These are phyloP conservation scores for Suhomyces atakaporum DNA, from an alignment of 1,139 yeast genomes.

Conservation along the genomic window DNA sequence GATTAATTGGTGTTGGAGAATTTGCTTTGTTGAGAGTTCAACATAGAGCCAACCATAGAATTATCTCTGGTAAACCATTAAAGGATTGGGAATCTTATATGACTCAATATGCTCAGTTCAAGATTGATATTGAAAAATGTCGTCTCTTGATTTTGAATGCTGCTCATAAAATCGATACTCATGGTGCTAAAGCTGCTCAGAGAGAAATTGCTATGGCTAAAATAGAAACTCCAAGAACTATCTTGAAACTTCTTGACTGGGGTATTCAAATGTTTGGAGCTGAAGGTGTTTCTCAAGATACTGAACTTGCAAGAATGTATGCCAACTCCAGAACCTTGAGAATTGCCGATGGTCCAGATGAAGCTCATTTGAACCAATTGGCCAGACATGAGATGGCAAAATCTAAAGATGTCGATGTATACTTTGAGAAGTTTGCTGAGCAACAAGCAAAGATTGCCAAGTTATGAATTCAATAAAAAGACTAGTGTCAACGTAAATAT, in stretches of 20 bases:
- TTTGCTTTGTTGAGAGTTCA: slow-evolving; percentile 56
- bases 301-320: slow-evolving; percentile 60
- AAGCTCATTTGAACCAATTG: slow-evolving; percentile 65
- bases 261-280: slow-evolving; percentile 72
- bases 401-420: slow-evolving; percentile 35
- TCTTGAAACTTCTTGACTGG: slow-evolving; percentile 60
- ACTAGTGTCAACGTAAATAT: too few relatives aligned
- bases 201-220: slow-evolving; percentile 69
- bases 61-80: slow-evolving; percentile 60
- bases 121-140: slow-evolving; percentile 60
- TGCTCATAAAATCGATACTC: slow-evolving; percentile 61
- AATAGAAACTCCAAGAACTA: slow-evolving; percentile 63
- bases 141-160: slow-evolving; percentile 63
- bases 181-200: slow-evolving; percentile 58
- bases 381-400: slow-evolving; percentile 49
- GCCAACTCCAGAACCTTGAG: slow-evolving; percentile 61
- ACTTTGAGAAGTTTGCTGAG: slow-evolving; percentile 29
- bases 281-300: slow-evolving; percentile 67
- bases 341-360: slow-evolving; percentile 78
- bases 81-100: slow-evolving; percentile 56
- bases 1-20: slow-evolving; percentile 67
- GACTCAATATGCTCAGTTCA: slow-evolving; percentile 55
- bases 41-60: slow-evolving; percentile 55
- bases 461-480: slow-evolving; percentile 22
- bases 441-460: slow-evolving; percentile 27